Percentiles rank a stretch among this genome's conserved stretches.
Conservation (phyloP, 371 early-diverging fungal species). For the Apophysomyces variabilis region DNA sequence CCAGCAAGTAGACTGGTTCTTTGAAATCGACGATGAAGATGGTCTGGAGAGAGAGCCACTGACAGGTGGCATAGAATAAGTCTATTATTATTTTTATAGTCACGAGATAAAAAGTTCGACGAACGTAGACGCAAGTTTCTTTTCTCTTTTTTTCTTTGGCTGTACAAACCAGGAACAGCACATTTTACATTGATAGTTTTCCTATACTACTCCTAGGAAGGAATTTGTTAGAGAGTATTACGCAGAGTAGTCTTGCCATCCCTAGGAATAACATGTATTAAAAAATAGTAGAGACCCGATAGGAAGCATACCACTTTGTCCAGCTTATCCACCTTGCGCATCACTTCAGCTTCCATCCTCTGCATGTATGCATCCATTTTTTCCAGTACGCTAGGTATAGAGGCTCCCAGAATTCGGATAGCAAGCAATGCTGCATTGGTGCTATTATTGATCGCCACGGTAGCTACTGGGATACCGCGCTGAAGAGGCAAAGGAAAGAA, state of each 20-base stretch:
- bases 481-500: slow-evolving; percentile 23
- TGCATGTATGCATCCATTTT: slow-evolving; percentile 80
- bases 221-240: not conserved
- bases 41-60: slow-evolving; percentile 5
- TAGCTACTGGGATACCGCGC: slow-evolving; percentile 97
- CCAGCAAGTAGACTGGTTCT: slow-evolving; percentile 67
- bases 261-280: slow-evolving; percentile 11
- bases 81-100: not conserved
- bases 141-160: not conserved
- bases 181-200: too few relatives aligned
- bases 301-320: slow-evolving; percentile 57
- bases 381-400: slow-evolving; percentile 72
- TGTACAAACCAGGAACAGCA: not conserved
- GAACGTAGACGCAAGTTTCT: not conserved
- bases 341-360: slow-evolving; percentile 83
- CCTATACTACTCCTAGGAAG: too few relatives aligned
- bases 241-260: slow-evolving; percentile 20
- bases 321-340: slow-evolving; percentile 81
- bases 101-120: not conserved
- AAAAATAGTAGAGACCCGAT: not conserved
- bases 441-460: slow-evolving; percentile 96
- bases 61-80: slow-evolving; percentile 1
- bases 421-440: slow-evolving; percentile 95
- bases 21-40: slow-evolving; percentile 43
- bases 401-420: slow-evolving; percentile 88